Conservation (phyloP, 2,329 filamentous ascomycete species). For the Sporothrix humicola region DNA sequence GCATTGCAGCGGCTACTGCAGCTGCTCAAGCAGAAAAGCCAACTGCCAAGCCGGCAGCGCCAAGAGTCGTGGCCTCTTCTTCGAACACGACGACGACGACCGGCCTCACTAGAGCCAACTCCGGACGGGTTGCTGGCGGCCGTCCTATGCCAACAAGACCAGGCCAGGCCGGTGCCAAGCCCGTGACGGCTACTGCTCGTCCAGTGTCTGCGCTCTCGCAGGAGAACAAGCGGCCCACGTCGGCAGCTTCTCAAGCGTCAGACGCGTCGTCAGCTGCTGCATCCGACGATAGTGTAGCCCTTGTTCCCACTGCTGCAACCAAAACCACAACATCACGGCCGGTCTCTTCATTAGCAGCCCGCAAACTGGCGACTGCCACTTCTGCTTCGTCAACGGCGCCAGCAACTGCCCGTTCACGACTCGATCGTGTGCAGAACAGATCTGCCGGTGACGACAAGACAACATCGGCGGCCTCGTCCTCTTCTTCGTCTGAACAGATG, state of each 20-base stretch:
- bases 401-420: not conserved
- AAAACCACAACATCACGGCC: constrained; percentile 18
- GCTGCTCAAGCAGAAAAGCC: constrained; percentile 2
- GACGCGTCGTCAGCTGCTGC: constrained; percentile 19
- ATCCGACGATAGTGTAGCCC: constrained; percentile 2
- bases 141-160: constrained; percentile 8
- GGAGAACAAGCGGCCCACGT: constrained; percentile 36
- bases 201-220: constrained; percentile 38
- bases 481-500: constrained; percentile 23
- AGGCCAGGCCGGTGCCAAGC: not conserved
- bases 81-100: not conserved
- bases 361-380: constrained; percentile 10
- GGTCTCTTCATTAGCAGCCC: not conserved
- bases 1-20: not conserved
- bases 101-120: constrained; percentile 2
- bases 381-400: not conserved
- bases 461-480: constrained; percentile 35
- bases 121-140: not conserved
- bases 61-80: not conserved
- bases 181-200: not conserved
- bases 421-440: constrained; percentile 7
- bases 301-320: constrained; percentile 18
- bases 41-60: not conserved
- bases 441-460: not conserved
- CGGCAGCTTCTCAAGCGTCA: constrained; percentile 34